Base-by-base conservation (phyloP, 306 rosid genomes). In the Cicer judaicum region DNA sequence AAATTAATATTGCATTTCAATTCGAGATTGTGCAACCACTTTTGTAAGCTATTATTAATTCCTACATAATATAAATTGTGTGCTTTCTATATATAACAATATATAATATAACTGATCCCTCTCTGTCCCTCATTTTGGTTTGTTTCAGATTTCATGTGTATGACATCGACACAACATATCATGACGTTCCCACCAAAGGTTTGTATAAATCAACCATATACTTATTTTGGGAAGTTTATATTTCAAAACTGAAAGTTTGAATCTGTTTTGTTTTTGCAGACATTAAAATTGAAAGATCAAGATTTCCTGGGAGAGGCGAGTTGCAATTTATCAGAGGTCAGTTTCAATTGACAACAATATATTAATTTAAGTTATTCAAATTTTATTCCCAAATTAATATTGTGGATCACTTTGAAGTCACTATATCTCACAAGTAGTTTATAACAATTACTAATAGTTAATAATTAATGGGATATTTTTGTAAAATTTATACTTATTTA, bases 301-400 rank as follows among this genome's bases (percentile, higher is more conserved):
- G 97, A 93, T 0, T 93, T 93, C 82, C 90, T 93, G 46, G 98
- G 98, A 41, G 84, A 85, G 81, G 87, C 92, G 21, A 82, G 53
- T 73, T 93, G 98, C 80, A 81, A 44, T 44, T 85, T 93, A 68
- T 89, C 98, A 48, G 96, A 91, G 96, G 98, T 91, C 63, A 82
- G 83, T 38, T 7, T n/a, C 29, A 21, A 21, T 21, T 21, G 42
- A 21, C 29, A 21, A 61, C 41, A 47, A 36, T 29, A 53, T 66
- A 68, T 63, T 72, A 29, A 57, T 62, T 16, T 41, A 46, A 65
- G 29, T 21, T 21, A 21, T 21, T 21, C 29, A 21, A 21, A 21
- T 21, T 21, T 1, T 21, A 21, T 21, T 21, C 29, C 29, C 29
- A 21, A 21, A 21, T 21, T 21, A 21, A 21, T 21, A 21, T 21